Evolutionary conservation across 208 protist species (phyloP).

Genomic region (Hexamita inflata): DNA sequence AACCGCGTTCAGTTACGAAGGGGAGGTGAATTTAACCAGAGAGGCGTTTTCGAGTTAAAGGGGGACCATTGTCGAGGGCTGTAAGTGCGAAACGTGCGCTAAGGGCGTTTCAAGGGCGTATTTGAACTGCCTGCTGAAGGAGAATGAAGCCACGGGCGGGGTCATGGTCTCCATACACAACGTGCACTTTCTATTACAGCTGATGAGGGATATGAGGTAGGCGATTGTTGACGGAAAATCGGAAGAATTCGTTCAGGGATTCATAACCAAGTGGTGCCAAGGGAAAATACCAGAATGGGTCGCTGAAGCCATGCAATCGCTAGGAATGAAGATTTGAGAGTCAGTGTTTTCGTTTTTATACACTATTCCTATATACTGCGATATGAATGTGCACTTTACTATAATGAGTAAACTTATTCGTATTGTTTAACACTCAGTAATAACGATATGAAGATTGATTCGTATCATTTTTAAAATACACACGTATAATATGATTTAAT

Average conservation of each 20-base stretch:
- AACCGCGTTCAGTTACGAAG: slow-evolving; percentile 64
- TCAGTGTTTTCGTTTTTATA: no score
- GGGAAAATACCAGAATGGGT: no score
- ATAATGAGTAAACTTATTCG: no score
- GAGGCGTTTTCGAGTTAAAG: slow-evolving; percentile 57
- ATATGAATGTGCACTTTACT: no score
- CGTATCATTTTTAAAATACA: no score
- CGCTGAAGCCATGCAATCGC: no score
- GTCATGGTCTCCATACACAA: slow-evolving; percentile 89
- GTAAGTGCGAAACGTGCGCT: slow-evolving; percentile 67
- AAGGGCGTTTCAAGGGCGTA: slow-evolving; percentile 73
- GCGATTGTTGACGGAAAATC: slow-evolving; percentile 50
- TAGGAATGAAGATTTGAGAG: no score
- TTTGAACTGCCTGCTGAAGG: slow-evolving; percentile 61
- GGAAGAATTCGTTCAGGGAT: slow-evolving; percentile 37
- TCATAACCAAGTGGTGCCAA: no score
- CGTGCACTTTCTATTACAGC: slow-evolving; percentile 75
- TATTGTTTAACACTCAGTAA: no score
- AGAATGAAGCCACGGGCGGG: slow-evolving; percentile 62
- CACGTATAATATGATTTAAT: no score
- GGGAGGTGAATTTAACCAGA: slow-evolving; percentile 44
- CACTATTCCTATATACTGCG: no score
- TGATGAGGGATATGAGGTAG: slow-evolving; percentile 65
- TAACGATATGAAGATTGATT: no score
- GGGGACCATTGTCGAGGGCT: slow-evolving; percentile 59